Base-by-base conservation (phyloP, 2,329 filamentous ascomycete genomes). In the Verticillium longisporum region DNA sequence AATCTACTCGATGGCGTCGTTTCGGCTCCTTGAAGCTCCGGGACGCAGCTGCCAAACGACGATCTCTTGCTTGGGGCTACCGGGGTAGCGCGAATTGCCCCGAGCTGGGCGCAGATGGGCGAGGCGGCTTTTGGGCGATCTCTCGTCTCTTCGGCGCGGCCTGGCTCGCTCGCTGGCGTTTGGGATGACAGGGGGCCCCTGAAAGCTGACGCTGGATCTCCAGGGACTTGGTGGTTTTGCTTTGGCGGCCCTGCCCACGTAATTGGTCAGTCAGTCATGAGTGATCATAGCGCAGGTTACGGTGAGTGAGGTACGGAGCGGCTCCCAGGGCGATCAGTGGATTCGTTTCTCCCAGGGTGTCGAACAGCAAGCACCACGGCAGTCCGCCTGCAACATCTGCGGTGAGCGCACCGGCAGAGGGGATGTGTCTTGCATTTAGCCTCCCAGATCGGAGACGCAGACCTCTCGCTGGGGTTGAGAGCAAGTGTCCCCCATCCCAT, bases 21-120 rank as follows among this genome's bases (percentile, higher is more conserved):
- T 57, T 64, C 61, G 58, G 62, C 56, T 59, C 38, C 60, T 60
- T 60, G 60, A 58, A 54, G 34, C 61, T 59, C 63, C 62, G 60
- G 56, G 60, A 57, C 61, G 63, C 60, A 64, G 61, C 61, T 63
- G 63, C 60, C 63, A 64, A 64, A 63, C 60, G 63, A 64, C 60
- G 63, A 64, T 63, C 63, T 63, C 57, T 63, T 38, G 56, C 57
- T n/a, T 34, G 54, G 59, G 53, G 45, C 55, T 60, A 60, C 57
- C 60, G 63, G 63, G 63, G 61, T 61, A 56, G 60, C 18, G 63
- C 56, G 61, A 59, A 64, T 63, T 63, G 41, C 60, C 58, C 59
- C 61, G 63, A 59, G 38, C 56, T 60, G 58, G 41, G 55, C 26
- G n/a, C 9, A 36, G 31, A 41, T 60, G 50, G 21, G 57, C 54